Evolutionary conservation across 495 filamentous ascomycete genomes (phyloP), one percentile per base, ranked within the genome.

Genomic region (Aspergillus homomorphus): DNA sequence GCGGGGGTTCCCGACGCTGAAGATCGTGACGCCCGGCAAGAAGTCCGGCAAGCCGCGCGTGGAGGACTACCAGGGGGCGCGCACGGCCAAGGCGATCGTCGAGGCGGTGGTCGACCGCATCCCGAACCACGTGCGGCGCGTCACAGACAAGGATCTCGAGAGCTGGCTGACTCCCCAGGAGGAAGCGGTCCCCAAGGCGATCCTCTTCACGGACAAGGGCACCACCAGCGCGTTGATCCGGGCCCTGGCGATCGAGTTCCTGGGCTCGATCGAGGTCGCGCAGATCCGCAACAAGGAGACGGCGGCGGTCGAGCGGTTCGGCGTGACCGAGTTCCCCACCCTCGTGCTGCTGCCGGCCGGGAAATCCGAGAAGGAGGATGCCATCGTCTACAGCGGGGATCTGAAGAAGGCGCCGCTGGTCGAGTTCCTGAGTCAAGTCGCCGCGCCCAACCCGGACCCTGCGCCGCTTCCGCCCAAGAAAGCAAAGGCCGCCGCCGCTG

Each of bases 121-220:
- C 66, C 91, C 90, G 57, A 97, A 98, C 70, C 87, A 92, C 60
- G 93, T 97, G 23, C 90, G 88, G 71, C 82, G 82, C 55, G 75
- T 96, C 7, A 86, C 85, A 22, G 89, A 95, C 72, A 88, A 88
- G 72, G 88, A 87, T 38, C 67, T 96, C 48, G 86, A 92, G 57
- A 79, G 79, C 19, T 97, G 90, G 83, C 73, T 97, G 43, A 75
- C 79, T 28, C 9, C 26, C 20, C 81, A 86, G 62, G 84, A 86
- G 45, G 88, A 90, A 57, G 84, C 89, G 42, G 81, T 82, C 5
- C 82, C 90, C 38, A 98, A 96, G 77, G 92, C 90, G 4, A 85
- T 99, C 44, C 77, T 98, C 14, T 98, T 99, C 74, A 96, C 89
- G 2, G 90, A 96, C 58, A 98, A 98, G 73, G 93, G 92, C 1